A percentile compares a stretch with the other conserved stretches of the same genome.
These are phyloP conservation scores for Elaeis oleifera DNA, from an alignment of 202 grass and related monocot genomes.

Conservation along the genomic window DNA sequence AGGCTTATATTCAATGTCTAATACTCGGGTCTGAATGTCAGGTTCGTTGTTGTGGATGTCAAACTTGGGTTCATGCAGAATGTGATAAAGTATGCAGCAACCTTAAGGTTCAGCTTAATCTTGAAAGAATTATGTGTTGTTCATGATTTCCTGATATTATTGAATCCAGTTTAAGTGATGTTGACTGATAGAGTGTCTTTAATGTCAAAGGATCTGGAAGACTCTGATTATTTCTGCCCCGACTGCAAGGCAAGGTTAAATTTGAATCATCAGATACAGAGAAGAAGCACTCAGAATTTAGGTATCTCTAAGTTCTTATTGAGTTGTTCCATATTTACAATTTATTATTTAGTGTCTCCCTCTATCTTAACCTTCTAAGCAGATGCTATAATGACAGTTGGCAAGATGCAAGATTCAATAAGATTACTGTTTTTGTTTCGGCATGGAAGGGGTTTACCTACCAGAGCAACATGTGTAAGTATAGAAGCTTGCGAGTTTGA, in stretches of 20 bases:
- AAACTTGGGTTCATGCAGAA: conserved; percentile 68
- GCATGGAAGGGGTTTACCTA: conserved; percentile 79
- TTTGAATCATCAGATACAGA: conserved; percentile 35
- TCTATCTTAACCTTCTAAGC: conserved; percentile 1
- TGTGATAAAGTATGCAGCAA: conserved; percentile 65
- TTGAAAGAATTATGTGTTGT: neutral
- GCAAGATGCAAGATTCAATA: conserved; percentile 29
- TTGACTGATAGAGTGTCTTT: conserved; percentile 26
- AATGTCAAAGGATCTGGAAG: conserved; percentile 44
- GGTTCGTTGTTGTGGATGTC: conserved; percentile 79
- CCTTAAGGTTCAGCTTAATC: conserved; percentile 45
- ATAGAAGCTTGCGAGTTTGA: neutral
- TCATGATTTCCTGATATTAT: conserved; percentile 8
- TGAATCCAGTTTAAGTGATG: conserved; percentile 5
- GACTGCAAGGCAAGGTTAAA: conserved; percentile 43
- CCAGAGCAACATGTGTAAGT: conserved; percentile 88
- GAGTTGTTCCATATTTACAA: no score
- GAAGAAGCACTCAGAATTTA: conserved; percentile 43
- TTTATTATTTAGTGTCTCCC: no score
- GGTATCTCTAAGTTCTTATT: conserved; percentile 29
- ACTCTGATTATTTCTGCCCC: conserved; percentile 59
- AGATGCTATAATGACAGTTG: conserved; percentile 13
- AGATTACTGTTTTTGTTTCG: conserved; percentile 68
- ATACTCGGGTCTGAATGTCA: conserved; percentile 1
- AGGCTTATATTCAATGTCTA: neutral